Conservation (phyloP, 2,329 filamentous ascomycete genomes). For the Exophiala alcalophila region DNA sequence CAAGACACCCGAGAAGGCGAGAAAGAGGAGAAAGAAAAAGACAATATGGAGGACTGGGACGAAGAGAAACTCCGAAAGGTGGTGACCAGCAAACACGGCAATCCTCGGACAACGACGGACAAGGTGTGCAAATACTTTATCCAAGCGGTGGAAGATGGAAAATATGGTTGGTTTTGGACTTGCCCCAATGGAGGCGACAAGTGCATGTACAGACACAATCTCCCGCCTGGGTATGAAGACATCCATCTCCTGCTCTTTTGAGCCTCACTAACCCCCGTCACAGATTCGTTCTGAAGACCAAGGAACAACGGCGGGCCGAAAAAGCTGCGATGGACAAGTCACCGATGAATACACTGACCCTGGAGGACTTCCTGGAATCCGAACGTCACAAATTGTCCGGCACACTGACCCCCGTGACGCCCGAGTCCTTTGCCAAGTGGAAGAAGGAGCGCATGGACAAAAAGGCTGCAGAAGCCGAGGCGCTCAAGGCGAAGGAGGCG, state of each 20-base stretch:
- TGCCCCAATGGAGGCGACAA: slow-evolving; percentile 96
- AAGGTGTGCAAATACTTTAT: slow-evolving; percentile 99
- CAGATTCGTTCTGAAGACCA: slow-evolving; percentile 95
- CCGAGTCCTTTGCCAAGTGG: slow-evolving; percentile 92
- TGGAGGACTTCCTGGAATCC: slow-evolving; percentile 96
- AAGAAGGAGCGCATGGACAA: slow-evolving; percentile 92
- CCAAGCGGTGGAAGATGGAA: slow-evolving; percentile 93
- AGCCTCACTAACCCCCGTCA: slow-evolving; percentile 8
- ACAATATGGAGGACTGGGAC: slow-evolving; percentile 96
- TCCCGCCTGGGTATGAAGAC: slow-evolving; percentile 80
- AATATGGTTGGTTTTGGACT: slow-evolving; percentile 99
- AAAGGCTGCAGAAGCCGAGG: slow-evolving; percentile 91
- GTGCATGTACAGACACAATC: slow-evolving; percentile 96
- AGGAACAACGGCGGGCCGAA: slow-evolving; percentile 91
- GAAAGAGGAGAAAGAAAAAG: slow-evolving; percentile 68
- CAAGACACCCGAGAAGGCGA: slow-evolving; percentile 74
- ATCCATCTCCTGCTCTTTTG: slow-evolving; percentile 8
- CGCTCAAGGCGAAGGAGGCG: slow-evolving; percentile 86
- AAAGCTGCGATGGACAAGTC: slow-evolving; percentile 96
- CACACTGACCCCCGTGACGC: slow-evolving; percentile 86
- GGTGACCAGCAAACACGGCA: slow-evolving; percentile 93
- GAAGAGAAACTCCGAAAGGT: slow-evolving; percentile 92
- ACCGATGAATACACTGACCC: slow-evolving; percentile 85
- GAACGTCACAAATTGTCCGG: slow-evolving; percentile 94
- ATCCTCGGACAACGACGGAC: slow-evolving; percentile 90